Base-by-base conservation (phyloP, 352 stramenopile species). In the Globisporangium canariense region DNA sequence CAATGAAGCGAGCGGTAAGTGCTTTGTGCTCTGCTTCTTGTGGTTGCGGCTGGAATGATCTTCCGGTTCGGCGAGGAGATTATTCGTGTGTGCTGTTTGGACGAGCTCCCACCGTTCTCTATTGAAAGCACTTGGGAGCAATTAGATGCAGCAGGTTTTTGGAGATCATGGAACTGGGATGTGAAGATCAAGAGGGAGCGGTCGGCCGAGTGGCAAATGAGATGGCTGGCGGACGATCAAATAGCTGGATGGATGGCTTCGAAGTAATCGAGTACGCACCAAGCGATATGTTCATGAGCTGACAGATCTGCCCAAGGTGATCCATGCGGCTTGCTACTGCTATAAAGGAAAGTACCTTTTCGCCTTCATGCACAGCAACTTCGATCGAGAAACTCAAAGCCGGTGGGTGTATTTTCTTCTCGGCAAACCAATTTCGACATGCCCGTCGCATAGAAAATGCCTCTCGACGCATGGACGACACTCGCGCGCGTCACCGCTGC, bases 21-120 rank as follows among this genome's bases (percentile, higher is more conserved):
- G 50, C 28, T 40, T 28, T 28, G 25, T 28, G 25, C 25, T 28
- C 25, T 28, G 25, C 25, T 28, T 28, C 25, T 28, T 28, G 25
- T 28, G 25, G 25, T 28, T 28, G 25, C 25, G 25, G 47, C 13
- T 34, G 47, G 49, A 64, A 64, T 57, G 58, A 64, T 64, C 58
- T 50, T 10, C 5, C 57, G 34, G 30, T 10, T 3, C 34, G 3
- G 10, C 5, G 10, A n/a, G 30, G 13, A 18, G 56, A 62, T 62
- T 53, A 64, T 58, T 46, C 47, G 46, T 43, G 18, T 10, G 32
- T 0, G 32, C 5, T 64, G 46, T 64, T 64, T 62, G 56, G 56
- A 62, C 10, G 54, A 45, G 30, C 18, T 58, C 30, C 20, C 14
- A 58, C 28, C 3, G 51, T 18, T 30, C 30, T 58, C 30, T 45